A percentile compares a stretch with the other conserved stretches of the same genome.
phyloP scores from a whole-genome alignment of 2,329 filamentous ascomycete genomes.

The Talaromyces sp. region DNA sequence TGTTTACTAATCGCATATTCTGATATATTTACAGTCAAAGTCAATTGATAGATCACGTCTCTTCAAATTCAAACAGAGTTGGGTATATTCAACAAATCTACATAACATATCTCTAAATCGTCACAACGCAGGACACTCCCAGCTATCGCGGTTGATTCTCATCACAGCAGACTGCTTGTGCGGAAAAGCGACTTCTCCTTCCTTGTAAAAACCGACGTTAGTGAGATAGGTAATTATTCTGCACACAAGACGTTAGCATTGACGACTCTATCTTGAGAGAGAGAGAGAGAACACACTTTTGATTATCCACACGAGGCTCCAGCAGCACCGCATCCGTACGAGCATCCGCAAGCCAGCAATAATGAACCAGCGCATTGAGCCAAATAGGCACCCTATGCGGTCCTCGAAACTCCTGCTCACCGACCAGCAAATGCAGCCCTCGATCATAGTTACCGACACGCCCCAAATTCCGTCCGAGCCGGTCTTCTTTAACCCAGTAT shows the following conservation, averaged over 20 bases:
- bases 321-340: conserved; percentile 78
- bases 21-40: background rate
- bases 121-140: conserved; percentile 64
- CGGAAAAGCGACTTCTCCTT: conserved; percentile 79
- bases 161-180: conserved; percentile 91
- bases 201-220: conserved; percentile 74
- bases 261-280: background rate
- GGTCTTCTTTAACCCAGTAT: conserved; percentile 96
- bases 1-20: background rate
- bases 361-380: conserved; percentile 84
- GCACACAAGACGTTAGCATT: conserved; percentile 13
- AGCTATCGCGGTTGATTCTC: conserved; percentile 72
- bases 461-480: conserved; percentile 64
- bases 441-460: conserved; percentile 76
- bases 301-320: conserved; percentile 88
- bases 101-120: background rate
- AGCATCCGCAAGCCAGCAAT: conserved; percentile 70
- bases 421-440: conserved; percentile 82
- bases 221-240: conserved; percentile 70
- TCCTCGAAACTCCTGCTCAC: conserved; percentile 87
- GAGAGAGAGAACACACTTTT: conserved; percentile 54
- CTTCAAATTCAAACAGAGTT: background rate
- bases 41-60: no score
- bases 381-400: conserved; percentile 71
- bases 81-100: background rate